Base-by-base conservation (phyloP, 345 rosid species). In the Salix caprea region DNA sequence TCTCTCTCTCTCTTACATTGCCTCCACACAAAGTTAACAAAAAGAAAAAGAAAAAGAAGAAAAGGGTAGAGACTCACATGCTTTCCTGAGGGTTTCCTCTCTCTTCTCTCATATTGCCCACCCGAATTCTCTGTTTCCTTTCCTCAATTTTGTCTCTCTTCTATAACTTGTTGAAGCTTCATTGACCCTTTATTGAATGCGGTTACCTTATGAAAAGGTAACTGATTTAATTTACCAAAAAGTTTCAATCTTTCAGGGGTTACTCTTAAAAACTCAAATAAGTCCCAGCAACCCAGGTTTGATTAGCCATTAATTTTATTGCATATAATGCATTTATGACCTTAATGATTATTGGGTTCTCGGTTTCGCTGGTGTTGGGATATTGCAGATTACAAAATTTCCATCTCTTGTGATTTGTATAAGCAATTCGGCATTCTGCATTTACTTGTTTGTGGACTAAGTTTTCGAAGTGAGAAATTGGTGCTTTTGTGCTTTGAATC, bases 181-280 rank as follows among this genome's bases (percentile, higher is more conserved):
- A 62, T 81, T 76, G 73, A 76, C 65, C 73, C 67, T 77, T 82
- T 74, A 58, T 79, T 73, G 68, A 77, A 76, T 74, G 79, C 82
- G 77, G 81, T 80, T 70, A 54, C 80, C 69, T 48, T 58, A 58
- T n/a, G 64, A 28, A 15, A 71, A 56, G 61, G 65, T 19, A 69
- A 65, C 66, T 65, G 71, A 70, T 77, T 86, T 68, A 56, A 65
- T 67, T 44, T 64, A 32, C 50, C 4, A 3, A 23, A 58, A 77
- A 72, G 75, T 34, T 79, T 70, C 69, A 67, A 73, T 83, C 80
- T 78, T 81, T 79, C 71, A 67, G 77, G 85, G 84, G 81, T 87
- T 85, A 54, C 73, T 65, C 64, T 58, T 58, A 40, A 60, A 67
- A 70, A 74, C 64, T 65, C 60, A 37, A 42, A 5, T 70, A 44